phyloP scores from a whole-genome alignment of 768 basidiomycete genomes.

The Xerocomellus amylosporus region DNA sequence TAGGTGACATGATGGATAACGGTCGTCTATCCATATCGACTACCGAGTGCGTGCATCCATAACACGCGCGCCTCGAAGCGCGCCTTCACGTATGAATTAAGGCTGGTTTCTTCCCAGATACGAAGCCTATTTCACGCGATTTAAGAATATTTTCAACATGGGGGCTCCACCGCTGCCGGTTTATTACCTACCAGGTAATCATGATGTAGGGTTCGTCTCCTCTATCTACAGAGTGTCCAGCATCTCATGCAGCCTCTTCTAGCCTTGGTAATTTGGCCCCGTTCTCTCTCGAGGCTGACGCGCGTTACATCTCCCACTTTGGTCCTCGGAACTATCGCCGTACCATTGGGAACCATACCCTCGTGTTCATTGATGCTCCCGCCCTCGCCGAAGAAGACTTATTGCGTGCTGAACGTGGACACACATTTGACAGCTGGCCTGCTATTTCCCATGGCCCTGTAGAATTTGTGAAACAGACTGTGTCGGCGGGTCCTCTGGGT shows the following conservation, averaged over 20 bases:
- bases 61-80: background rate
- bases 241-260: slow-evolving; percentile 2
- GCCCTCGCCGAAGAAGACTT: slow-evolving; percentile 73
- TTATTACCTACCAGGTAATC: slow-evolving; percentile 86
- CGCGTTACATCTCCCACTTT: slow-evolving; percentile 72
- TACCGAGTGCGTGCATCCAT: slow-evolving; percentile 55
- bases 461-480: slow-evolving; percentile 50
- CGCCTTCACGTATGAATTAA: slow-evolving; percentile 4
- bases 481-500: slow-evolving; percentile 25
- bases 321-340: slow-evolving; percentile 66
- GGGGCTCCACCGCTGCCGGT: slow-evolving; percentile 44
- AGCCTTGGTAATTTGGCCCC: slow-evolving; percentile 29
- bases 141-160: slow-evolving; percentile 64
- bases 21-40: slow-evolving; percentile 65
- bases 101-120: slow-evolving; percentile 53
- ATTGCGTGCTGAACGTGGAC: slow-evolving; percentile 41
- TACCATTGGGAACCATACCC: slow-evolving; percentile 65
- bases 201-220: slow-evolving; percentile 70
- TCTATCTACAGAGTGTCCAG: background rate
- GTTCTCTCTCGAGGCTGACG: slow-evolving; percentile 43
- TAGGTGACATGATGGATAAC: slow-evolving; percentile 82
- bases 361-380: slow-evolving; percentile 72
- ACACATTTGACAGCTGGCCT: slow-evolving; percentile 47
- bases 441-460: slow-evolving; percentile 48
- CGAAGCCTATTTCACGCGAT: slow-evolving; percentile 62